Evolutionary conservation across 1,139 yeast genomes (phyloP), one percentile per base, ranked within the genome.

Genomic region (Pichia sp.): DNA sequence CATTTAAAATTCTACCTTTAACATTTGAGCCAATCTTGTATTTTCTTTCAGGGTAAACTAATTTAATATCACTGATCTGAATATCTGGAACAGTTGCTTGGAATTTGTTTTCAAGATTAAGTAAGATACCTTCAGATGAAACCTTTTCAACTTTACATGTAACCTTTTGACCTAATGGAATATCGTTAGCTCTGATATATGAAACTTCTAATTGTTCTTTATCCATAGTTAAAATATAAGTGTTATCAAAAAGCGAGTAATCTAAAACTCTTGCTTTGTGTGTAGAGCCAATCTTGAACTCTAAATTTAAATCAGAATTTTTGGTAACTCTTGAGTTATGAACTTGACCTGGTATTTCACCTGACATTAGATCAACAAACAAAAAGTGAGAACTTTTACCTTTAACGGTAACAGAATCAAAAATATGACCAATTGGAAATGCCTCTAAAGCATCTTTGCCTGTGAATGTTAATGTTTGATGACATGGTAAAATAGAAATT

Each of bases 21-120:
- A 85, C 84, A 52, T 80, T 83, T 37, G 81, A 68, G 9, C 96
- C 97, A 38, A 77, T 76, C 62, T 85, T 86, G 70, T 80, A 91
- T 59, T 88, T 86, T 66, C 91, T 77, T 63, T 91, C 97, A 6
- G 98, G 98, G 57, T 88, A 82, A 7, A 80, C 78, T 49, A 91
- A 69, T 57, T 79, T 82, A 46, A 84, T 74, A 61, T 91, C 99
- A 51, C 95, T 81, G 62, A 91, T 76, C 54, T 89, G 96, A 30
- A 68, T 59, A 24, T 78, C 69, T 18, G 88, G 84, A 25, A 86
- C 97, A 50, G 74, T 66, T 3, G 88, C 98, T 41, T 74, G 79
- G 51, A 86, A 82, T 4, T 72, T 74, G 37, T 78, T 80, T 45
- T 78, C 76, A 13, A 87, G 56, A 53, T 76, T 78, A 30, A 91